Conservation (phyloP, 2,329 filamentous ascomycete species). For the Trichoderma koningii region DNA sequence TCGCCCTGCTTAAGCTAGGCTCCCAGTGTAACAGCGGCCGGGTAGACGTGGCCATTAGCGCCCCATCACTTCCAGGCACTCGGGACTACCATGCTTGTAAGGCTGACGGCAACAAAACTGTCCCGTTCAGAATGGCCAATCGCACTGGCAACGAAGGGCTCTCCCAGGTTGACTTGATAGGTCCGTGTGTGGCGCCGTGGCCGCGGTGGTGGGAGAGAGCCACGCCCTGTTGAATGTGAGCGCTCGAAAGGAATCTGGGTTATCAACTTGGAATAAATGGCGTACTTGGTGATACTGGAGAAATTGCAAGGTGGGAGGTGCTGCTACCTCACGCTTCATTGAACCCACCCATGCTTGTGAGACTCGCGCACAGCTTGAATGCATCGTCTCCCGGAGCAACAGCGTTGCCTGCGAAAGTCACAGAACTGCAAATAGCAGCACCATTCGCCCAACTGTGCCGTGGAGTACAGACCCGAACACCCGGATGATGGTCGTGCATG, state of each 20-base stretch:
- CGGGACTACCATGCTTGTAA: constrained; percentile 26
- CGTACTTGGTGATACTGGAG: not conserved
- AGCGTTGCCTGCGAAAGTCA: not conserved
- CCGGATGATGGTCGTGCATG: not conserved
- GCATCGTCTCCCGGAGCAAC: not conserved
- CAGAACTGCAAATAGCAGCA: not conserved
- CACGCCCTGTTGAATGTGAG: not conserved
- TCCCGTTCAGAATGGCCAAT: not conserved
- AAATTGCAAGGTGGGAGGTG: not conserved
- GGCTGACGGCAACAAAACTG: constrained; percentile 24
- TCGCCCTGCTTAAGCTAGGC: constrained; percentile 19
- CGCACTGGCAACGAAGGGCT: not conserved
- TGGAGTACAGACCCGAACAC: not conserved
- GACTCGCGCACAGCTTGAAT: not conserved
- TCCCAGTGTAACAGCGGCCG: constrained; percentile 24
- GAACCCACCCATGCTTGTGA: not conserved
- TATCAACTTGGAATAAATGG: not conserved
- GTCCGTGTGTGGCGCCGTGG: not conserved
- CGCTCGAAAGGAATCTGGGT: not conserved
- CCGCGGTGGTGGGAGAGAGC: not conserved
- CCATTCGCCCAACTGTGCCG: not conserved
- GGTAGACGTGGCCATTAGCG: constrained; percentile 24
- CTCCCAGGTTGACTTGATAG: not conserved
- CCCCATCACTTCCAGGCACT: constrained; percentile 28
- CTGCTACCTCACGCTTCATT: not conserved